Conservation (phyloP, 106 monocot species). For the Acanthochlamys bracteata region DNA sequence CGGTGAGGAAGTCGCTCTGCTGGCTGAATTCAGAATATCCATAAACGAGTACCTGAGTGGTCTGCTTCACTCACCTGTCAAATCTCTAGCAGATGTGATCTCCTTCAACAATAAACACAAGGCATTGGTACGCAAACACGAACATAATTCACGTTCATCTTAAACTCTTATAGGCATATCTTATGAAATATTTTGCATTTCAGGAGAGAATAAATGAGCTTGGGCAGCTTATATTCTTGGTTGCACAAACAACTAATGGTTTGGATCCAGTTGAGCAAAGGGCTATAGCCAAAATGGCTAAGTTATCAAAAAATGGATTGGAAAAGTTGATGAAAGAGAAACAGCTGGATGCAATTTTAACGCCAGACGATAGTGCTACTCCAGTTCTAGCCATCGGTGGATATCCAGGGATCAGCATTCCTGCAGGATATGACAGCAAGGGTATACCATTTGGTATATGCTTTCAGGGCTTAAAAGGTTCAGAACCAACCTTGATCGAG, state of each 20-base stretch:
- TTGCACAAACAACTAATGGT: conserved; percentile 7
- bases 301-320: conserved; percentile 10
- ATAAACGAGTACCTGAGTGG: conserved; percentile 17
- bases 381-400: conserved; percentile 24
- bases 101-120: conserved; percentile 18
- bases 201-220: conserved; percentile 17
- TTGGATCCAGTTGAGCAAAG: neutral
- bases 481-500: conserved; percentile 30
- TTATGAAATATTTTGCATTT: neutral
- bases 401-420: conserved; percentile 29
- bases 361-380: neutral
- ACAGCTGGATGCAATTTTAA: conserved; percentile 19
- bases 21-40: conserved; percentile 19
- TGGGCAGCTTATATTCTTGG: conserved; percentile 12
- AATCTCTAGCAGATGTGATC: conserved; percentile 22
- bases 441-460: conserved; percentile 26
- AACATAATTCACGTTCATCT: too few species aligned
- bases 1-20: conserved; percentile 7
- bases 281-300: conserved; percentile 3
- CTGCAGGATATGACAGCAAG: conserved; percentile 14
- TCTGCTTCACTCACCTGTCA: conserved; percentile 18
- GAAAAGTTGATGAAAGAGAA: conserved; percentile 21
- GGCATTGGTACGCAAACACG: conserved; percentile 2
- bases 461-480: conserved; percentile 23
- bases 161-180: too few species aligned